These are phyloP conservation scores for Ophiostoma himal-ulmi DNA, from an alignment of 2,329 filamentous ascomycete genomes.

Conservation along the genomic window DNA sequence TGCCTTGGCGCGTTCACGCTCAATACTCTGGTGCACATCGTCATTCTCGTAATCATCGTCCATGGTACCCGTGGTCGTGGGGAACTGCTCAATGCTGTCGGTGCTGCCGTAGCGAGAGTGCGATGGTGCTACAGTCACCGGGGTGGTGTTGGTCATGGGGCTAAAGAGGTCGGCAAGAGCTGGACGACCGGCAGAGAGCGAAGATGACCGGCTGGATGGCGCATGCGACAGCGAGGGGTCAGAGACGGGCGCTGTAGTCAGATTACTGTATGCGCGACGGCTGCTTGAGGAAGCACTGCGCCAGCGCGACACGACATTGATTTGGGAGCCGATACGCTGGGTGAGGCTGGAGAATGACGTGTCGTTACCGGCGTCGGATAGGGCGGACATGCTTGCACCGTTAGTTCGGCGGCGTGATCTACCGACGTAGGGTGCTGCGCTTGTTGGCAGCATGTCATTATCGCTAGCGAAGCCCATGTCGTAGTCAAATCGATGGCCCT, in stretches of 20 bases:
- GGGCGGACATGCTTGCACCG: conserved; percentile 21
- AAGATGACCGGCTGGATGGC: conserved; percentile 71
- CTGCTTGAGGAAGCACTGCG: conserved; percentile 36
- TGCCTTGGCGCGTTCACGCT: conserved; percentile 55
- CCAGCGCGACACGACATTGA: conserved; percentile 49
- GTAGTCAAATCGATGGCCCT: conserved; percentile 51
- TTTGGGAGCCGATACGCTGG: conserved; percentile 59
- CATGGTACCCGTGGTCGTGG: conserved; percentile 25
- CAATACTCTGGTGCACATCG: conserved; percentile 44
- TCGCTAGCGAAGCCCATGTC: conserved; percentile 63
- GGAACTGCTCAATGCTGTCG: conserved; percentile 45
- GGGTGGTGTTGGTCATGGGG: background rate
- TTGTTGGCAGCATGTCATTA: conserved; percentile 43
- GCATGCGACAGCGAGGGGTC: conserved; percentile 65
- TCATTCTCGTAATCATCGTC: conserved; percentile 38
- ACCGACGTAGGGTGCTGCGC: conserved; percentile 8
- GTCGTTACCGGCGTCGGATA: conserved; percentile 35
- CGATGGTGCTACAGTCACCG: background rate
- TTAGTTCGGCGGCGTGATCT: conserved; percentile 15
- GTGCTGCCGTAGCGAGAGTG: conserved; percentile 54
- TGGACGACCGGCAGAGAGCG: conserved; percentile 59
- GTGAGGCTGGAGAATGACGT: conserved; percentile 58
- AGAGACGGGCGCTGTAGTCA: conserved; percentile 57
- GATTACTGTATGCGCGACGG: conserved; percentile 42
- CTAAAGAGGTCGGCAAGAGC: conserved; percentile 38